Evolutionary conservation across 257 asterid genomes (phyloP).

Genomic region (Primulina tabacum): DNA sequence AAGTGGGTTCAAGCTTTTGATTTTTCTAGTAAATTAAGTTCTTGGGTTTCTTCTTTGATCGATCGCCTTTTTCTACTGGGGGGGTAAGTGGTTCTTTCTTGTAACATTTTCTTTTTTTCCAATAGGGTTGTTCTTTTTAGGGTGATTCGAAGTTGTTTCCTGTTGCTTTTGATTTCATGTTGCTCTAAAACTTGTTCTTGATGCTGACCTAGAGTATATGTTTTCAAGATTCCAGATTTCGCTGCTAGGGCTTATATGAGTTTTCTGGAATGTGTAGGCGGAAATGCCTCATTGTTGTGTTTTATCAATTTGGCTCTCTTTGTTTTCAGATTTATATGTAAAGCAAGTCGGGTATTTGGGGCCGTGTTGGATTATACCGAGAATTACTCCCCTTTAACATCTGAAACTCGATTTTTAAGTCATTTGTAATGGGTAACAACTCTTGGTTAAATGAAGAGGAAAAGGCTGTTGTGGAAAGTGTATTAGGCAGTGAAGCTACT

Average conservation of each 20-base stretch:
- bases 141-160: neutral
- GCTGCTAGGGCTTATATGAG: neutral
- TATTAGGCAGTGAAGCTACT: slow-evolving; percentile 69
- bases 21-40: slow-evolving; percentile 6
- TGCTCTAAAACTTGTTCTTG: slow-evolving; percentile 14
- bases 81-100: neutral
- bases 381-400: neutral
- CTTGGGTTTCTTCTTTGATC: slow-evolving; percentile 1
- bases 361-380: slow-evolving; percentile 6
- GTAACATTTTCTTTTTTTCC: too few relatives aligned
- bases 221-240: slow-evolving; percentile 8
- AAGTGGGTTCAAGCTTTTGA: neutral
- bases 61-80: neutral
- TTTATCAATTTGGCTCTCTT: neutral
- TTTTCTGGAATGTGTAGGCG: too few relatives aligned
- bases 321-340: neutral
- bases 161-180: slow-evolving; percentile 24
- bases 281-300: neutral
- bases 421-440: slow-evolving; percentile 53
- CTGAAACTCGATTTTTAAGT: slow-evolving; percentile 18
- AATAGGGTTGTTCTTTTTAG: neutral
- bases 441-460: slow-evolving; percentile 64
- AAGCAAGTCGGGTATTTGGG: neutral
- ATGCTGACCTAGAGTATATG: slow-evolving; percentile 12
- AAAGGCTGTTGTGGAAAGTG: slow-evolving; percentile 53